phyloP scores from a whole-genome alignment of 2,329 filamentous ascomycete genomes.

The Pseudocercospora eumusae region DNA sequence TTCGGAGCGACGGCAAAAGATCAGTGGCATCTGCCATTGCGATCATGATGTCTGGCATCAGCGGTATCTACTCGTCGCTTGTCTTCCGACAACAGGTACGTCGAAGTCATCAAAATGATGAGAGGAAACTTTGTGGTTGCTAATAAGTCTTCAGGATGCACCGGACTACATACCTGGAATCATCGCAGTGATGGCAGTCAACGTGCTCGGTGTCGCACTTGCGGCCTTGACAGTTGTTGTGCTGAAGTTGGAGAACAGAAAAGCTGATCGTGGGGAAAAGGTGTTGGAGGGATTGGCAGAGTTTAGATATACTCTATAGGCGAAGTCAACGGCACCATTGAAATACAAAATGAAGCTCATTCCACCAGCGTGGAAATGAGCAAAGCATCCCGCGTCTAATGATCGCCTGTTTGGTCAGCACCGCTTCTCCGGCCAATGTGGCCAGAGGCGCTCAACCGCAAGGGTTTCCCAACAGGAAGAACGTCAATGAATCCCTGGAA shows the following conservation, averaged over 20 bases:
- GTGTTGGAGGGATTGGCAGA: conserved; percentile 39
- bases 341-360: too few relatives aligned
- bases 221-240: conserved; percentile 39
- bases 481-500: conserved; percentile 11
- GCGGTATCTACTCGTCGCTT: conserved; percentile 22
- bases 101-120: background rate
- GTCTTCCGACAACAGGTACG: conserved; percentile 23
- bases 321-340: too few relatives aligned
- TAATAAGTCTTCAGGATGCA: conserved; percentile 3
- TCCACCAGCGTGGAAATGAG: too few relatives aligned
- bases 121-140: background rate
- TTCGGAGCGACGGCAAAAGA: conserved; percentile 42
- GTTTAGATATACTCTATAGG: conserved; percentile 30
- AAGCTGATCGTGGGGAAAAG: conserved; percentile 43
- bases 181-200: conserved; percentile 18
- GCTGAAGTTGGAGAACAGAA: conserved; percentile 42
- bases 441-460: background rate
- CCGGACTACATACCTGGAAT: conserved; percentile 20
- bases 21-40: conserved; percentile 23
- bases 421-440: background rate
- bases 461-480: conserved; percentile 9
- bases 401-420: too few relatives aligned
- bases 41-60: conserved; percentile 20
- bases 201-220: conserved; percentile 42
- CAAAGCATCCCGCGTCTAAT: too few relatives aligned